These are phyloP conservation scores for Zoysia pacifica DNA, from an alignment of 176 grass and related monocot species.

Conservation along the genomic window DNA sequence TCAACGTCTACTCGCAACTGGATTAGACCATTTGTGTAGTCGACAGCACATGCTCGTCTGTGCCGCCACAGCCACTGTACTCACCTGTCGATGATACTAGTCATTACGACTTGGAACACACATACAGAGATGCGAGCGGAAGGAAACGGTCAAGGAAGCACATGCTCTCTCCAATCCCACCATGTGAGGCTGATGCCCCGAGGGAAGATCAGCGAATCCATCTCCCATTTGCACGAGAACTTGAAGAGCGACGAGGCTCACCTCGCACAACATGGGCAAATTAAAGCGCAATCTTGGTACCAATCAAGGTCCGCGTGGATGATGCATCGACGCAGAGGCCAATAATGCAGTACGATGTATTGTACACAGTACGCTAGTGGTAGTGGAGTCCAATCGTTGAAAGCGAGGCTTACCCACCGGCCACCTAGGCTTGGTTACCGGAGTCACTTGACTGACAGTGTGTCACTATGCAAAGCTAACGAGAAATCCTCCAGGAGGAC, in stretches of 20 bases:
- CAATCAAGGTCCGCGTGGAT: conserved; percentile 33
- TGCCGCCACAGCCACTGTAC: background rate
- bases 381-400: conserved; percentile 40
- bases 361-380: conserved; percentile 31
- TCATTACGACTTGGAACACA: conserved; percentile 15
- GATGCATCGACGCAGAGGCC: conserved; percentile 35
- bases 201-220: conserved; percentile 41
- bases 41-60: conserved; percentile 45
- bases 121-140: conserved; percentile 23
- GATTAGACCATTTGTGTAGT: conserved; percentile 26
- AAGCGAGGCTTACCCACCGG: conserved; percentile 35
- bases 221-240: conserved; percentile 13
- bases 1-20: conserved; percentile 22
- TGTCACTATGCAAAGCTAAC: conserved; percentile 21
- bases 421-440: background rate
- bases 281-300: conserved; percentile 50
- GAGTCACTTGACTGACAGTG: conserved; percentile 11
- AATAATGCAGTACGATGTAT: conserved; percentile 35
- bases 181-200: conserved; percentile 51
- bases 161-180: conserved; percentile 41
- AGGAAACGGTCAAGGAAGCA: conserved; percentile 48
- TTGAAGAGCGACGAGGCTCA: background rate
- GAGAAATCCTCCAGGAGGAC: conserved; percentile 7
- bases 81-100: conserved; percentile 2
- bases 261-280: conserved; percentile 40